phyloP scores from a whole-genome alignment of 495 filamentous ascomycete species.

The Hypoxylon lenormandii region DNA sequence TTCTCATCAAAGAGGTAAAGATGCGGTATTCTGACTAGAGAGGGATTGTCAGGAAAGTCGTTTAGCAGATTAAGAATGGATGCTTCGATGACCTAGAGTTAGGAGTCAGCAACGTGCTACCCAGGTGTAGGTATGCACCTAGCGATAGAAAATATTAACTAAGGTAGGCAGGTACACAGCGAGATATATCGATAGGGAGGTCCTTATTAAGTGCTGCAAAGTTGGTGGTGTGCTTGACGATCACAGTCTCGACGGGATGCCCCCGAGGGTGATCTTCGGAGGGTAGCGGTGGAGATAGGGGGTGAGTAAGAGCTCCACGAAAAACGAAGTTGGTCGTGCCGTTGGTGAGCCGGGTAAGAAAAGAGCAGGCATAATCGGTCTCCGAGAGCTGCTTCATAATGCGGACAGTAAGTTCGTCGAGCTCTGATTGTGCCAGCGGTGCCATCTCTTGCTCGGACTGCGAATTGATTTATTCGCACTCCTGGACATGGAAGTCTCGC shows the following conservation, averaged over 20 bases:
- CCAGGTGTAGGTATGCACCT: too few species aligned
- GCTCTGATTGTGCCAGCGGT: neutral
- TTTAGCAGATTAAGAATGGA: slow-evolving; percentile 45
- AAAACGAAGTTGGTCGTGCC: slow-evolving; percentile 69
- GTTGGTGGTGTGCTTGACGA: slow-evolving; percentile 64
- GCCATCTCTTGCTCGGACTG: neutral
- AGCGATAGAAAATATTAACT: neutral
- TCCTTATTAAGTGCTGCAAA: slow-evolving; percentile 57
- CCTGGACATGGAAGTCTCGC: too few species aligned
- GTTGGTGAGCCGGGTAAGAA: slow-evolving; percentile 58
- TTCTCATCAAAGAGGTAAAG: slow-evolving; percentile 55
- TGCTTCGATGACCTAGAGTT: slow-evolving; percentile 2
- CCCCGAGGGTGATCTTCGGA: neutral
- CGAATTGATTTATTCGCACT: too few species aligned
- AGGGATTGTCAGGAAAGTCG: slow-evolving; percentile 36
- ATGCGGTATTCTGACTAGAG: slow-evolving; percentile 57
- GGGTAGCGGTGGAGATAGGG: slow-evolving; percentile 11
- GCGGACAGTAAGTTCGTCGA: neutral
- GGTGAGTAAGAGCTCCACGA: slow-evolving; percentile 54
- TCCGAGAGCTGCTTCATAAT: neutral
- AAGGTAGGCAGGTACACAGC: slow-evolving; percentile 56
- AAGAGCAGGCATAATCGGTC: slow-evolving; percentile 58
- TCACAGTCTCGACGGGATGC: slow-evolving; percentile 43
- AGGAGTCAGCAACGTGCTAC: neutral
- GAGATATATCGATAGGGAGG: slow-evolving; percentile 59